phyloP scores from a whole-genome alignment of 2,329 filamentous ascomycete genomes.

The Sarocladium strictum region DNA sequence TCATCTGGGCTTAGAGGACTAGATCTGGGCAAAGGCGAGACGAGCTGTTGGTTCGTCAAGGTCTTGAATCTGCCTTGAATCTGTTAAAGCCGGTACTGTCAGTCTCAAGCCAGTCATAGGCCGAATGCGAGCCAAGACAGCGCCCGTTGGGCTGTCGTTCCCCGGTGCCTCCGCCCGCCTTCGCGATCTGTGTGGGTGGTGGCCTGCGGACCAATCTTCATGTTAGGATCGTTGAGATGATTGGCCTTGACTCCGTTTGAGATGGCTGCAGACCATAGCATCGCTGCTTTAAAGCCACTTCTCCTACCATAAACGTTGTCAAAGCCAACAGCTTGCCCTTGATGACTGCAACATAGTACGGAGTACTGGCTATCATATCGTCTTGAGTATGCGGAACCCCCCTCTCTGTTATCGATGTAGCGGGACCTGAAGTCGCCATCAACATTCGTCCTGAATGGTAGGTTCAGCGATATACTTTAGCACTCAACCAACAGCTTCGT shows the following conservation, averaged over 20 bases:
- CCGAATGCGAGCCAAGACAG: background rate
- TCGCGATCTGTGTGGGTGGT: background rate
- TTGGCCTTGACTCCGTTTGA: background rate
- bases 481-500: too few species aligned
- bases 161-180: background rate
- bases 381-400: too few species aligned
- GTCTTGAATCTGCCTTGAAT: too few species aligned
- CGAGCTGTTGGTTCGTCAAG: background rate
- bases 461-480: too few species aligned
- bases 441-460: too few species aligned
- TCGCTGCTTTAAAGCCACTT: background rate
- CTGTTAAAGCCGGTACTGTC: background rate
- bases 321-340: too few species aligned
- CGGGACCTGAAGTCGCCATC: too few species aligned
- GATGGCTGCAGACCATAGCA: background rate
- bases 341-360: too few species aligned
- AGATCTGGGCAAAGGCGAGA: background rate
- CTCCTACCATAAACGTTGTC: too few species aligned
- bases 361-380: too few species aligned
- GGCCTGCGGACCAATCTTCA: background rate
- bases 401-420: too few species aligned
- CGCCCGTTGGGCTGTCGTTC: background rate
- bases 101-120: background rate
- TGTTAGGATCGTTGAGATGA: background rate
- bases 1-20: background rate